These are phyloP conservation scores for Tuber calosporum DNA, from an alignment of 495 filamentous ascomycete genomes.

Conservation along the genomic window DNA sequence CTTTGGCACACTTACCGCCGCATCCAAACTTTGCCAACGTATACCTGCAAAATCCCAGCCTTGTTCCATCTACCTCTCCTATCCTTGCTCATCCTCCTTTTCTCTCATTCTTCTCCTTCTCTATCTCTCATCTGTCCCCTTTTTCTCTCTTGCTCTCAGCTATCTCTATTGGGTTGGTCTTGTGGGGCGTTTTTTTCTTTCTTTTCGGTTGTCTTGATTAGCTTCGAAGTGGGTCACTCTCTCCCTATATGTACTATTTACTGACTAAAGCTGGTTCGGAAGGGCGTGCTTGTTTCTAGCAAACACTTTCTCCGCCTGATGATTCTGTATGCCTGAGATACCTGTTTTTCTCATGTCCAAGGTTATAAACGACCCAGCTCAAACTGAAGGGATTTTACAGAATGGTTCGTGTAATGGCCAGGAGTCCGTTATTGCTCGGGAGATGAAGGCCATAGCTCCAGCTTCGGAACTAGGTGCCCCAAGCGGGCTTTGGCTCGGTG, in stretches of 20 bases:
- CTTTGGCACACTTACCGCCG: not conserved
- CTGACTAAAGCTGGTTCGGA: not conserved
- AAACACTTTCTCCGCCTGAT: not conserved
- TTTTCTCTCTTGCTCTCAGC: not conserved
- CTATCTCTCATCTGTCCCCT: not conserved
- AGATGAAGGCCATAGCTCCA: not conserved
- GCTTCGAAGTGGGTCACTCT: not conserved
- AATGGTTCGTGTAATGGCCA: not conserved
- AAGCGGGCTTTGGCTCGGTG: not conserved
- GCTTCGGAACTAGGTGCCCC: not conserved
- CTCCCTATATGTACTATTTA: not conserved
- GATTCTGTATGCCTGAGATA: not conserved
- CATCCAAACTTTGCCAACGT: slow-evolving; percentile 2
- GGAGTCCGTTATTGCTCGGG: not conserved
- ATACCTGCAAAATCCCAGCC: slow-evolving; percentile 5
- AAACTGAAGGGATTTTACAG: not conserved
- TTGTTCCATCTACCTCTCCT: not conserved
- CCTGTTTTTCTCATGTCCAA: not conserved
- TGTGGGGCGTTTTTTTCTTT: not conserved
- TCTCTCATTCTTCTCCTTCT: not conserved
- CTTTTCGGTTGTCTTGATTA: not conserved
- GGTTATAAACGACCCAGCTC: not conserved
- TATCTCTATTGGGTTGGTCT: not conserved
- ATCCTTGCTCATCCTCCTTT: not conserved
- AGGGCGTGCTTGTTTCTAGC: not conserved